Evolutionary conservation across 2,329 filamentous ascomycete genomes (phyloP), one percentile per base, ranked within the genome.

Genomic region (Tolypocladium album): DNA sequence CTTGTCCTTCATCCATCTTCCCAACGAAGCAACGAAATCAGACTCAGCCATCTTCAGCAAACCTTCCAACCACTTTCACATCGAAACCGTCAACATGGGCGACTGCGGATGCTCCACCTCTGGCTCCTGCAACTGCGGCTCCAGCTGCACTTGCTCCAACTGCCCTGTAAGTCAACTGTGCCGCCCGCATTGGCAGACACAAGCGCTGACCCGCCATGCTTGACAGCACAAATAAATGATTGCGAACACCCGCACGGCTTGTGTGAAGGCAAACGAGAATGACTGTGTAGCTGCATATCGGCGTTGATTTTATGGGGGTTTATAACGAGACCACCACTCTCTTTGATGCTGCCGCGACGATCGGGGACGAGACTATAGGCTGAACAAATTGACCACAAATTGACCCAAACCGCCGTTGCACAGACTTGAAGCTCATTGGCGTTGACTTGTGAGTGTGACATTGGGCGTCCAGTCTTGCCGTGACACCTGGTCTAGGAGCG

Each of bases 111-210:
- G 76, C 64, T 66, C 73, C 65, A 65, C 70, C 58, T 72, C 74
- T 62, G 76, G 75, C 65, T 67, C 72, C 58, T 78, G 76, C 68
- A 67, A 68, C 67, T 78, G 76, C 69, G 76, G 76, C 66, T 67
- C 69, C 38, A 50, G 64, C 70, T 78, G 76, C 75, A 72, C 74
- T 64, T 78, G 76, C 65, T 64, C 68, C 55, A 69, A 69, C 67
- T 78, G 76, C 74, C 75, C 75, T 65, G 76, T 78, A 73, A 67
- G 75, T 71, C 34, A 45, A 56, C 11, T 24, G 20, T 50, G 27
- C 43, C 39, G 24, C 31, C 50, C 22, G 55, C 17, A 22, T 4
- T 40, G 20, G 22, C 38, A 9, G 27, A 13, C 9, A 34, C 22
- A 9, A 24, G 13, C n/a, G 55, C 36, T 56, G 55, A 56, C 55